Base-by-base conservation (phyloP, 2,329 filamentous ascomycete genomes). In the Didymella pomorum region DNA sequence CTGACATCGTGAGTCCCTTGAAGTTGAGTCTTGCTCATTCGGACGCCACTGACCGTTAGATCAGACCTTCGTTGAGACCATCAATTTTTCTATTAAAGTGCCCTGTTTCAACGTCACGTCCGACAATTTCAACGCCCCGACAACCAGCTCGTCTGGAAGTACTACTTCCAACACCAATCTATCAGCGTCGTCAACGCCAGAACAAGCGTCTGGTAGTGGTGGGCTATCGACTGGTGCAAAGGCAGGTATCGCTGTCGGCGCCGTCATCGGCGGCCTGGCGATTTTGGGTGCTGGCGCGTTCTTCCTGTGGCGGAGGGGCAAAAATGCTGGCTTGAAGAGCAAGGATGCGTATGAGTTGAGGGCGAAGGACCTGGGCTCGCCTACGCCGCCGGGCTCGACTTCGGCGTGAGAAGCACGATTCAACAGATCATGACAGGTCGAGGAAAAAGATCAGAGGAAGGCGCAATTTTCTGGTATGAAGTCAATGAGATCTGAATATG, bases 81-180 rank as follows among this genome's bases (percentile, higher is more conserved):
- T 68, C 55, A 68, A 77, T 21, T 82, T 82, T 61, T 78, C 69
- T 0, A 67, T 71, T 37, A 71, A 77, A 33, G 74, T 80, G 10
- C 79, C 79, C 0, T 82, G 81, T 69, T 82, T 82, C 73, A 82
- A 82, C 56, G 79, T 80, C 4, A 80, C 79, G 0, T 67, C 70
- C 14, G 71, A 75, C 16, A 69, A 76, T 21, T 77, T 78, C 61
- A 66, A 70, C 16, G 55, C 72, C 1, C 69, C 69, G 0, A 68
- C 62, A 2, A 62, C 69, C 12, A 41, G 47, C 47, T 52, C 52
- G 46, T 67, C 60, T 1, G 37, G 58, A 21, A 29, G 29, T 4
- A 60, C 63, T 1, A 64, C 68, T 9, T 68, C 72, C 3, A 61
- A 70, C 3, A 71, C 71, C 1, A 59, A 70, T 6, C 62, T 67